phyloP scores from a whole-genome alignment of 148 eudicot species.

The Diospyros kaki region DNA sequence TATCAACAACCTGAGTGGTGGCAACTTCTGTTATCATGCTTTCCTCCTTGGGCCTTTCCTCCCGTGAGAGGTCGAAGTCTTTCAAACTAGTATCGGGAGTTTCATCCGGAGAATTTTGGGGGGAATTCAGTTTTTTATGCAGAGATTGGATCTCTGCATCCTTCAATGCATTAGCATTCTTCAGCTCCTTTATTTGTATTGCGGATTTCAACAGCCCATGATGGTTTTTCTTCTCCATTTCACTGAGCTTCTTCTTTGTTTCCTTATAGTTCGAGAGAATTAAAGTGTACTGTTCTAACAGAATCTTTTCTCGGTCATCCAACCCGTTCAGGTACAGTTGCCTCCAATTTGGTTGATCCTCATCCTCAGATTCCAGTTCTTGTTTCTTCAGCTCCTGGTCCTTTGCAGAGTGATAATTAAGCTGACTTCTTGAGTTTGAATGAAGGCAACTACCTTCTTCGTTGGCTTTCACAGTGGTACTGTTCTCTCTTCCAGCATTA shows the following conservation, averaged over 20 bases:
- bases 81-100: neutral
- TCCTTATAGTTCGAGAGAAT: conserved; percentile 60
- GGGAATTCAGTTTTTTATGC: conserved; percentile 29
- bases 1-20: neutral
- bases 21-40: neutral
- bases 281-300: conserved; percentile 59
- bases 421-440: conserved; percentile 4
- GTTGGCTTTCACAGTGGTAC: neutral
- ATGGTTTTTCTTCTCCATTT: conserved; percentile 54
- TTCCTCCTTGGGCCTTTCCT: neutral
- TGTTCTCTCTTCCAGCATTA: neutral
- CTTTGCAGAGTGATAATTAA: neutral
- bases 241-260: conserved; percentile 54
- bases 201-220: conserved; percentile 47
- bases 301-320: conserved; percentile 66
- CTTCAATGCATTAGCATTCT: conserved; percentile 40
- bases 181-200: conserved; percentile 47
- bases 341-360: conserved; percentile 57
- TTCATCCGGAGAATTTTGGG: conserved; percentile 23
- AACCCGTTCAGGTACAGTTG: conserved; percentile 45
- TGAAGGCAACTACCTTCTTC: neutral
- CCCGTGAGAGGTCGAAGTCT: neutral
- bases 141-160: conserved; percentile 61
- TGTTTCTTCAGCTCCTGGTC: conserved; percentile 15
- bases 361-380: conserved; percentile 25